Conservation (phyloP, 2,329 filamentous ascomycete genomes). For the Neocatenulostroma microsporum region DNA sequence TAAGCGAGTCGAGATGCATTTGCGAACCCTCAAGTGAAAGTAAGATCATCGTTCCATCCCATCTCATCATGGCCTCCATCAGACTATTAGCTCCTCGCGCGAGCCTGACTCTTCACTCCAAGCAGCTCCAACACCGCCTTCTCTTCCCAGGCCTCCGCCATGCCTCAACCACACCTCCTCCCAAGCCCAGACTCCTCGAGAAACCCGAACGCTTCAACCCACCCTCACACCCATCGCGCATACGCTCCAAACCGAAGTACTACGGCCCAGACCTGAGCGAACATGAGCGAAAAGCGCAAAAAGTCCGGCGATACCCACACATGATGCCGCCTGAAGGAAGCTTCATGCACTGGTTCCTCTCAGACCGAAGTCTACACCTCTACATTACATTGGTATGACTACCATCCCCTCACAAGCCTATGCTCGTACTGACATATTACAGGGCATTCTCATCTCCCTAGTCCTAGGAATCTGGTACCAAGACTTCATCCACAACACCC, state of each 20-base stretch:
- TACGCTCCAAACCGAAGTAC: slow-evolving; percentile 54
- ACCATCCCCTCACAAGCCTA: not conserved
- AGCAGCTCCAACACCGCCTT: slow-evolving; percentile 19
- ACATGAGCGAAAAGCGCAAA: slow-evolving; percentile 59
- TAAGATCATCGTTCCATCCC: not conserved
- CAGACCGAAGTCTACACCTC: slow-evolving; percentile 66
- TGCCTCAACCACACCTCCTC: slow-evolving; percentile 29
- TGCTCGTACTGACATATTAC: not conserved
- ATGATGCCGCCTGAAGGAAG: slow-evolving; percentile 80
- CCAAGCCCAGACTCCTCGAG: slow-evolving; percentile 64
- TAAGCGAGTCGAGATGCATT: no score
- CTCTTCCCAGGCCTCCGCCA: slow-evolving; percentile 17
- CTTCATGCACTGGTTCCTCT: slow-evolving; percentile 77
- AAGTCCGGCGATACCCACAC: slow-evolving; percentile 69
- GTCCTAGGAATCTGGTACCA: slow-evolving; percentile 65
- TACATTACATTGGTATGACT: slow-evolving; percentile 70
- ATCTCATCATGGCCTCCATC: slow-evolving; percentile 13
- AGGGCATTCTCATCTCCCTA: slow-evolving; percentile 62
- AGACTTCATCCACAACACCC: slow-evolving; percentile 72
- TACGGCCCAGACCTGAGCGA: slow-evolving; percentile 67
- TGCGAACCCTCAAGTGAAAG: no score
- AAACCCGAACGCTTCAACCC: slow-evolving; percentile 87
- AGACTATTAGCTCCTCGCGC: slow-evolving; percentile 12
- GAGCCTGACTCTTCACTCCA: slow-evolving; percentile 21
- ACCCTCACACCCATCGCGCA: slow-evolving; percentile 73